These are phyloP conservation scores for Calonectria pseudoreteaudii DNA, from an alignment of 2,329 filamentous ascomycete species.

Conservation along the genomic window DNA sequence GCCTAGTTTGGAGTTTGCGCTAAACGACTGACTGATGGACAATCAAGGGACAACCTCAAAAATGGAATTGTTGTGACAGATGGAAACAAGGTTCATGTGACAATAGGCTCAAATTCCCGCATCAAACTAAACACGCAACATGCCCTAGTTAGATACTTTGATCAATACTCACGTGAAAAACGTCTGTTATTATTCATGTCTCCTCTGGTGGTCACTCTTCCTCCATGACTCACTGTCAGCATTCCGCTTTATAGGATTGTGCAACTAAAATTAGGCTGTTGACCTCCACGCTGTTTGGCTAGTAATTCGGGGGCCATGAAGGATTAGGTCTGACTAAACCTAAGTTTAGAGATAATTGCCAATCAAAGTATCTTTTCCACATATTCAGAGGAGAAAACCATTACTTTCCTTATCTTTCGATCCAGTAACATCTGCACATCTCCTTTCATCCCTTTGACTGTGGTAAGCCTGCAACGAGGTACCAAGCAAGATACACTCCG, in stretches of 20 bases:
- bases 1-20: background rate
- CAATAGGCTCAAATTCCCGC: background rate
- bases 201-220: no score
- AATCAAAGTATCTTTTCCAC: no score
- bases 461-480: no score
- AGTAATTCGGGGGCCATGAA: no score
- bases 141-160: background rate
- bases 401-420: background rate
- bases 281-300: no score
- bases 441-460: no score
- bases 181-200: background rate
- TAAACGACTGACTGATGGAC: background rate
- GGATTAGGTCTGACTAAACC: no score
- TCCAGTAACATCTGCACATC: background rate
- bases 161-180: background rate
- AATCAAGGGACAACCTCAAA: background rate
- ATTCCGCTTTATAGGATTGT: no score
- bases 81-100: background rate
- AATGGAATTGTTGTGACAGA: background rate
- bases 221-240: no score
- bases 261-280: no score
- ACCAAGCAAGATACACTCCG: no score
- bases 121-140: background rate
- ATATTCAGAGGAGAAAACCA: background rate
- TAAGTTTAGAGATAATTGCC: no score